phyloP scores from a whole-genome alignment of 169 alveolate genomes.

The Eimeria sp. region DNA sequence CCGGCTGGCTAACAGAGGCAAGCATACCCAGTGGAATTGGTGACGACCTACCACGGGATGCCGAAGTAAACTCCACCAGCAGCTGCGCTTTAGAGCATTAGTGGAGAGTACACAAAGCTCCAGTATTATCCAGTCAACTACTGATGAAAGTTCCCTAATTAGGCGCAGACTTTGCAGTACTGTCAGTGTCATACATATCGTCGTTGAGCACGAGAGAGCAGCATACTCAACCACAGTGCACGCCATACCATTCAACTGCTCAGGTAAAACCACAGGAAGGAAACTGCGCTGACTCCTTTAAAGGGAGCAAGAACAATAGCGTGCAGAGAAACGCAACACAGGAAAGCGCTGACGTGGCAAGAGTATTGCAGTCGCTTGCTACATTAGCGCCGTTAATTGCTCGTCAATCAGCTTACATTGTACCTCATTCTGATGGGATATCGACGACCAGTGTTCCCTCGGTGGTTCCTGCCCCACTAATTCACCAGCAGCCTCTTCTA shows the following conservation, averaged over 20 bases:
- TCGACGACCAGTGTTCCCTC: conserved; percentile 27
- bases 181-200: not conserved
- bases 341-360: conserved; percentile 16
- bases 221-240: not conserved
- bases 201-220: not conserved
- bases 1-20: not conserved
- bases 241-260: conserved; percentile 21
- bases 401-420: not conserved
- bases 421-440: not conserved
- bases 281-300: not conserved
- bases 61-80: conserved; percentile 13
- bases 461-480: conserved; percentile 42
- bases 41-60: not conserved
- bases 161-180: not conserved
- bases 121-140: not conserved
- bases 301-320: conserved; percentile 1
- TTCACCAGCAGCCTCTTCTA: conserved; percentile 57
- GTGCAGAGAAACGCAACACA: conserved; percentile 10
- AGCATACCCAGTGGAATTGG: not conserved
- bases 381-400: conserved; percentile 38
- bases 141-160: not conserved
- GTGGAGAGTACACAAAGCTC: not conserved
- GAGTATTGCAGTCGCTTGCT: conserved; percentile 37
- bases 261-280: conserved; percentile 1
- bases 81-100: not conserved